Percentiles rank a stretch among this genome's conserved stretches.
Conservation (phyloP, 768 basidiomycete genomes). For the Russula olivacea region DNA sequence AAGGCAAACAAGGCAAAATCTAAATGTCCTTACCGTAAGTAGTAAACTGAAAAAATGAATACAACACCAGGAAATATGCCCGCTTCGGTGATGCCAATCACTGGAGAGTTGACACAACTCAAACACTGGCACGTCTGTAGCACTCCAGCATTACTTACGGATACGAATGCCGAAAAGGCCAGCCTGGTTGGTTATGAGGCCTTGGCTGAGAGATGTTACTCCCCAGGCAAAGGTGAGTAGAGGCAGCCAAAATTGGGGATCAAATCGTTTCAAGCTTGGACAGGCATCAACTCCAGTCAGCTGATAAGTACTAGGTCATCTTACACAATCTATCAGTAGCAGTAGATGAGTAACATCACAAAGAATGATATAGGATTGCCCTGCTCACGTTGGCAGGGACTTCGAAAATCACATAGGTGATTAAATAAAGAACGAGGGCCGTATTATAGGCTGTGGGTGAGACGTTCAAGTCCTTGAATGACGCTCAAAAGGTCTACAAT, state of each 20-base stretch:
- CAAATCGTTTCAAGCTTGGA: constrained; percentile 48
- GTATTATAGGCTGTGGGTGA: constrained; percentile 50
- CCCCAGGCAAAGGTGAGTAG: constrained; percentile 56
- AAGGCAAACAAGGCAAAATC: neutral
- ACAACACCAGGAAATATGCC: constrained; percentile 39
- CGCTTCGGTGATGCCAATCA: constrained; percentile 54
- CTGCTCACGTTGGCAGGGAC: constrained; percentile 50
- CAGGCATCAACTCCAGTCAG: constrained; percentile 3
- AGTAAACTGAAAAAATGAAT: constrained; percentile 55
- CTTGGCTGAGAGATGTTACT: constrained; percentile 48
- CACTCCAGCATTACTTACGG: constrained; percentile 33
- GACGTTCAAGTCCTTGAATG: constrained; percentile 44
- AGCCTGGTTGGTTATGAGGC: constrained; percentile 47
- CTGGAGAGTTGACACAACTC: too few species aligned
- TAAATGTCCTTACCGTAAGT: constrained; percentile 35
- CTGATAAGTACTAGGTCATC: neutral
- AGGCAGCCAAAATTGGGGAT: constrained; percentile 58
- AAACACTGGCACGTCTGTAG: neutral
- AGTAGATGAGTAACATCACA: neutral
- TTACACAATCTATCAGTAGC: constrained; percentile 38
- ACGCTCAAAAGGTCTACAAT: neutral
- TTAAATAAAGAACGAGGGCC: constrained; percentile 52
- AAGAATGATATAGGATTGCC: neutral
- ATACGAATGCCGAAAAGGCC: constrained; percentile 52
- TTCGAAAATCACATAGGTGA: constrained; percentile 56